Evolutionary conservation across 140 eudicot species (phyloP), one percentile per base, ranked within the genome.

Genomic region (Cichorium intybus): DNA sequence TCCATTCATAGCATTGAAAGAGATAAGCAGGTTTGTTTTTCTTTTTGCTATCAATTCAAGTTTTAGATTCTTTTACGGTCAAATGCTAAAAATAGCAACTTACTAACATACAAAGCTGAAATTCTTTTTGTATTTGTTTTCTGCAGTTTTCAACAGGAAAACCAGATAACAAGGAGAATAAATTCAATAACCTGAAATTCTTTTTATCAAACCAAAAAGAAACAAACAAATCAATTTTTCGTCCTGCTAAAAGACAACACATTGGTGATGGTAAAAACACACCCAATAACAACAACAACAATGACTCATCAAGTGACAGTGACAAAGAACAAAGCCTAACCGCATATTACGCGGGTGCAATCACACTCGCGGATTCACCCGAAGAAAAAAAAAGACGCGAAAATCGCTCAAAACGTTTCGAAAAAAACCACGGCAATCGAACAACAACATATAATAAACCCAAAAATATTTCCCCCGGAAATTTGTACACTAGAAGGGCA

Each of bases 321-420:
- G 99, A 91, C 60, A 81, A 87, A 69, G 99, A 88, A 66, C 87
- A 77, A 72, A 74, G 68, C 65, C 59, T 85, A 46, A 83, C 95
- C 7, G 75, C 96, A 53, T 85, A 88, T 71, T 79, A 83, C 20
- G 69, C 95, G 9, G 72, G 90, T 60, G 93, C 95, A 10, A 72
- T 77, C 24, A 69, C 96, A 66, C 88, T 88, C 60, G 82, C 89
- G 2, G 82, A 88, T 73, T 51, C 93, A 46, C 99, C 95, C 1
- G 99, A 88, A 66, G 99, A 92, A 68, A 77, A 75, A 69, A 85
- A 76, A 79, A 92, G 87, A 71, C 95, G 99, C 24, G 95, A 92
- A 77, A 88, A 67, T 72, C 92, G 99, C 12, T 88, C 99, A 37
- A 92, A 83, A 66, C 97, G 99, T 64, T 92, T 92, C 75, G 97